A percentile compares a stretch with the other conserved stretches of the same genome.
phyloP scores from a whole-genome alignment of 371 early-diverging fungal species.

The Zychaea mexicana region DNA sequence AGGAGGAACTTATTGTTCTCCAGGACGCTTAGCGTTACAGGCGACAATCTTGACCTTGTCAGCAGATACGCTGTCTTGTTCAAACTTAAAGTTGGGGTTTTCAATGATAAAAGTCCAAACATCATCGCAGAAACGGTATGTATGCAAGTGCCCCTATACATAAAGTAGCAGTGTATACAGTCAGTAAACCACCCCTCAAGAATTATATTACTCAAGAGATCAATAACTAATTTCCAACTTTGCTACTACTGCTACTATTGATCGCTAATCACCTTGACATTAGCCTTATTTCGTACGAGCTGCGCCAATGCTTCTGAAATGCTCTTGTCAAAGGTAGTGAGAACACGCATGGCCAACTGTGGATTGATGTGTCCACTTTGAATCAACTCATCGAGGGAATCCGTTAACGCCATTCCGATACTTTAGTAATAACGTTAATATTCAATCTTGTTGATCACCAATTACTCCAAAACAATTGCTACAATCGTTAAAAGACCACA shows the following conservation, averaged over 20 bases:
- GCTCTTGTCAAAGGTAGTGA: conserved; percentile 73
- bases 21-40: conserved; percentile 78
- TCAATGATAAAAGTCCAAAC: conserved; percentile 96
- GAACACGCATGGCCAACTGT: conserved; percentile 91
- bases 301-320: conserved; percentile 47
- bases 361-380: conserved; percentile 91
- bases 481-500: neutral
- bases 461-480: neutral
- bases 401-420: conserved; percentile 91
- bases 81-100: conserved; percentile 85
- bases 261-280: conserved; percentile 45
- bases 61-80: conserved; percentile 72
- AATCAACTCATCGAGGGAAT: conserved; percentile 95
- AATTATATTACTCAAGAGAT: too few relatives aligned
- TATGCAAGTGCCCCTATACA: conserved; percentile 78
- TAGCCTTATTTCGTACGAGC: conserved; percentile 47
- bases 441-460: neutral
- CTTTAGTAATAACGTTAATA: too few relatives aligned
- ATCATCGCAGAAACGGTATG: conserved; percentile 94
- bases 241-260: too few relatives aligned
- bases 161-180: neutral
- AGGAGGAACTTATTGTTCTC: conserved; percentile 47
- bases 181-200: too few relatives aligned
- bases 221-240: too few relatives aligned
- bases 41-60: conserved; percentile 94